Conservation (phyloP, 176 grass and related monocot genomes). For the Lolium perenne region DNA sequence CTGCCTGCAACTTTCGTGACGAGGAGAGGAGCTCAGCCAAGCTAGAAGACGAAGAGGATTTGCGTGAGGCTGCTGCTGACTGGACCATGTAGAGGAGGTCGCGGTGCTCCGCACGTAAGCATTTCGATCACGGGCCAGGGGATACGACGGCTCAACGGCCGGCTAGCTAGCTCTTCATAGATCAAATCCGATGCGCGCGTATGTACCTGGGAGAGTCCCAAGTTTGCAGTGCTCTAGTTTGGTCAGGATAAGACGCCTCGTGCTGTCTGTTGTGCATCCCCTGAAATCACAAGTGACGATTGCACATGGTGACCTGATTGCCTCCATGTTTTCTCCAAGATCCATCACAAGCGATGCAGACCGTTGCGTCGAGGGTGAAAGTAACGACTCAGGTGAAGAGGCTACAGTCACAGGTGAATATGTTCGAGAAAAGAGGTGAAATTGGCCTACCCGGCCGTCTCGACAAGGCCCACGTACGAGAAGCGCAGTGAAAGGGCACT, state of each 20-base stretch:
- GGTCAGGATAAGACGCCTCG: background rate
- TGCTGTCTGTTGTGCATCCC: background rate
- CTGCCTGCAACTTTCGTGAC: too few species aligned
- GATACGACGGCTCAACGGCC: background rate
- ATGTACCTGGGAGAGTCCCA: background rate
- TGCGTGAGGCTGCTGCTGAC: background rate
- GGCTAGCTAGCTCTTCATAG: background rate
- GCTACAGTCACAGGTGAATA: too few species aligned
- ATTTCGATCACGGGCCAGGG: background rate
- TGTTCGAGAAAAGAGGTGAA: too few species aligned
- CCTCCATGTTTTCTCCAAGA: too few species aligned
- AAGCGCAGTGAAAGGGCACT: too few species aligned
- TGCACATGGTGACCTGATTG: too few species aligned
- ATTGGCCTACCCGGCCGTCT: background rate
- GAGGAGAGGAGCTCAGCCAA: too few species aligned
- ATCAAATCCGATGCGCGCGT: background rate
- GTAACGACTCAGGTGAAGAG: too few species aligned
- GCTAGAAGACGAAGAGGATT: too few species aligned
- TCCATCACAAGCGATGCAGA: too few species aligned
- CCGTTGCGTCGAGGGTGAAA: too few species aligned
- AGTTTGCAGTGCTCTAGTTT: background rate
- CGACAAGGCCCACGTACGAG: background rate
- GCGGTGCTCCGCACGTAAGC: background rate
- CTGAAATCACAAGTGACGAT: background rate
- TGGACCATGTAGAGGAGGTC: too few species aligned